phyloP scores from a whole-genome alignment of 78 protist species.

The Dictyostelium firmibasis region DNA sequence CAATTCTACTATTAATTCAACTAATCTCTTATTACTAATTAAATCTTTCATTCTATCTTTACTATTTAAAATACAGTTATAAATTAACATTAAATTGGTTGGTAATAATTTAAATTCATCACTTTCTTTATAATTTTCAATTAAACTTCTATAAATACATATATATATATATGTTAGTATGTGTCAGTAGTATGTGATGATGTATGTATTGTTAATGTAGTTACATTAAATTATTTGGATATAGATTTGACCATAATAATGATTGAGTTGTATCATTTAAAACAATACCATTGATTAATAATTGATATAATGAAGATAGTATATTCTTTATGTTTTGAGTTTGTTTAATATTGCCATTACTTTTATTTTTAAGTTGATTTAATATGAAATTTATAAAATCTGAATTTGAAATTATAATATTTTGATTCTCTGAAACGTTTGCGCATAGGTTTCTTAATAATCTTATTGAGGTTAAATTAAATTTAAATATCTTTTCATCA shows the following conservation, averaged over 20 bases:
- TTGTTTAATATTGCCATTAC: neutral
- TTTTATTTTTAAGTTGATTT: neutral
- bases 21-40: neutral
- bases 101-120: neutral
- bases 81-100: constrained; percentile 21
- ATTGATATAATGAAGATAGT: neutral
- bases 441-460: constrained; percentile 50
- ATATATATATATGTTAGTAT: neutral
- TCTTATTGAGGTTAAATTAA: neutral
- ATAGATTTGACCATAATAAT: constrained; percentile 1
- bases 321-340: neutral
- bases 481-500: neutral
- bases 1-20: neutral
- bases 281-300: constrained; percentile 46
- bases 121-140: neutral
- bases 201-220: neutral
- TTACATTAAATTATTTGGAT: neutral
- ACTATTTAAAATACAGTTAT: constrained; percentile 10
- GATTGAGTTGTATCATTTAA: constrained; percentile 16
- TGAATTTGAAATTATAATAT: neutral
- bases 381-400: neutral
- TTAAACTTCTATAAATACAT: neutral
- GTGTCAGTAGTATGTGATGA: neutral
- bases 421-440: constrained; percentile 17
- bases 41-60: neutral